Evolutionary conservation across 805 yeast genomes (phyloP).

Genomic region (Candida hispaniensis): DNA sequence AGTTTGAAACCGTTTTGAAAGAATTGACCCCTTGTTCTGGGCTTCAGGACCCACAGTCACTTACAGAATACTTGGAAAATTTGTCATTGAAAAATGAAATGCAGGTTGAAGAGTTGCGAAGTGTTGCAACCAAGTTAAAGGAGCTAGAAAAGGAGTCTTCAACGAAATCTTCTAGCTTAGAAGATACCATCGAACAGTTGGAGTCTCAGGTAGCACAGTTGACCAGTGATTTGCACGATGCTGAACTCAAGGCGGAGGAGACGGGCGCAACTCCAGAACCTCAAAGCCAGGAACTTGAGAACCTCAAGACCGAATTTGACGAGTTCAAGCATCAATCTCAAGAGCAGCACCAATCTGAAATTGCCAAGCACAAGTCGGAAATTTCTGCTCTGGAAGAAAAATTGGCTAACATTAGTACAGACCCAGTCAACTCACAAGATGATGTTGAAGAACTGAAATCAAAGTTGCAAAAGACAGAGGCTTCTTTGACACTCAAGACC

Average conservation of each 20-base stretch:
- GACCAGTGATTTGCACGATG: conserved; percentile 17
- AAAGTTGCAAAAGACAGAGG: conserved; percentile 1
- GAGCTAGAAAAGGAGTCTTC: conserved; percentile 12
- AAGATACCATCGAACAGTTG: conserved; percentile 20
- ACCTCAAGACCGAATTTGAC: conserved; percentile 10
- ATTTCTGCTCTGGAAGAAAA: conserved; percentile 7
- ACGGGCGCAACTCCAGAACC: conserved; percentile 1
- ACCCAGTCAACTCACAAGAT: not conserved
- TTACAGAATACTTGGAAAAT: conserved; percentile 60
- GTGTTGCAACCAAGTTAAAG: conserved; percentile 26
- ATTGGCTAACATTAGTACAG: conserved; percentile 2
- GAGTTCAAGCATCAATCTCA: conserved; percentile 9
- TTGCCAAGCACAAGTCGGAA: conserved; percentile 8
- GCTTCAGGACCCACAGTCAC: conserved; percentile 57
- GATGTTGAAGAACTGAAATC: conserved; percentile 5
- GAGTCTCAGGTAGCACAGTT: conserved; percentile 20
- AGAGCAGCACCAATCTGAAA: conserved; percentile 5
- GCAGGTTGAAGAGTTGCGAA: conserved; percentile 55
- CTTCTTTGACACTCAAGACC: conserved; percentile 2
- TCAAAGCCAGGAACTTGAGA: conserved; percentile 2
- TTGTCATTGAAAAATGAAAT: conserved; percentile 49
- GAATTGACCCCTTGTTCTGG: conserved; percentile 76
- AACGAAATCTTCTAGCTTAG: conserved; percentile 10
- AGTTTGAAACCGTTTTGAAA: conserved; percentile 56
- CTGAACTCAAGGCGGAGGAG: conserved; percentile 12